These are phyloP conservation scores for Chamaecyparis obtusa DNA, from an alignment of 75 land plant genomes.

Conservation along the genomic window DNA sequence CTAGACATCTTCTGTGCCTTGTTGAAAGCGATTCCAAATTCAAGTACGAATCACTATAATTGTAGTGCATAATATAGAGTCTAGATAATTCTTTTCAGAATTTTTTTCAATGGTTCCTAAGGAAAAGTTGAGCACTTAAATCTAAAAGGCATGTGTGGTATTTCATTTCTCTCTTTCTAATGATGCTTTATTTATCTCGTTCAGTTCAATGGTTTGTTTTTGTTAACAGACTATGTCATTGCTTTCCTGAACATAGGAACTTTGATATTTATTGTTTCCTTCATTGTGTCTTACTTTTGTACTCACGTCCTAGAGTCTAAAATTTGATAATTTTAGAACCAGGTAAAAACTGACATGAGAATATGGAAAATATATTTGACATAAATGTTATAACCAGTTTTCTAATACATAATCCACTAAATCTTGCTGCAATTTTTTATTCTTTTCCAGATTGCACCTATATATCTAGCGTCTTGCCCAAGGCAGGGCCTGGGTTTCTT, in stretches of 20 bases:
- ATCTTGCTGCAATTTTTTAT: not conserved
- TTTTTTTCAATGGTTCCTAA: not conserved
- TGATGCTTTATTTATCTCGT: not conserved
- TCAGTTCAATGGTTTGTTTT: not conserved
- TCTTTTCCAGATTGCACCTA: slow-evolving; percentile 71
- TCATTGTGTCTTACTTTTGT: not conserved
- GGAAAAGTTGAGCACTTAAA: not conserved
- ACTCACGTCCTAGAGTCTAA: not conserved
- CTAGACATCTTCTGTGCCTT: not conserved
- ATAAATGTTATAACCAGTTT: not conserved
- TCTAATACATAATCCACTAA: not conserved
- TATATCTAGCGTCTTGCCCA: slow-evolving; percentile 74
- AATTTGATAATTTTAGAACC: not conserved
- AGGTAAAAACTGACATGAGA: not conserved
- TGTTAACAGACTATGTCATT: not conserved
- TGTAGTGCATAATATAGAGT: not conserved
- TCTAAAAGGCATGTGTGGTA: not conserved
- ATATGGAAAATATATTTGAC: not conserved
- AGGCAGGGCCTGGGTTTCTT: slow-evolving; percentile 79
- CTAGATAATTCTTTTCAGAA: not conserved
- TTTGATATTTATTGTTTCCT: not conserved
- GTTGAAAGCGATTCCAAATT: not conserved
- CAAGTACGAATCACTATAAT: not conserved
- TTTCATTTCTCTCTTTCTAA: not conserved
- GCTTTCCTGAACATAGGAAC: not conserved